Evolutionary conservation across 306 rosid species (phyloP), one percentile per base, ranked within the genome.

Genomic region (Sophora flavescens): DNA sequence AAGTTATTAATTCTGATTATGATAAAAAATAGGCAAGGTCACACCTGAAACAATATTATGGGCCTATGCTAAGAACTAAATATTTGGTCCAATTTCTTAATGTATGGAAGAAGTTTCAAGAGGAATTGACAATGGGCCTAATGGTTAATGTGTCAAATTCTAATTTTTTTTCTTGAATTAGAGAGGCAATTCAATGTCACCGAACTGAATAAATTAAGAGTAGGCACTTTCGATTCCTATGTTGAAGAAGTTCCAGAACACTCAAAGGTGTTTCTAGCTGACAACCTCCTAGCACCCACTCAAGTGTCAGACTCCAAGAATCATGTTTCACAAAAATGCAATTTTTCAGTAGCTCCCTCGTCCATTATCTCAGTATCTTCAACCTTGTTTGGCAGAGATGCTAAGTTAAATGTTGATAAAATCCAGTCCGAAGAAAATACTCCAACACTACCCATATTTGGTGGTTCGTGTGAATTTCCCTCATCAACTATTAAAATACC

Each of bases 191-290:
- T n/a, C n/a, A n/a, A n/a, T n/a, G n/a, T n/a, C n/a, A n/a, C n/a
- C n/a, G n/a, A n/a, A n/a, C n/a, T n/a, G n/a, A n/a, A n/a, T n/a
- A n/a, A n/a, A n/a, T n/a, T n/a, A n/a, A n/a, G n/a, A 48, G 85
- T 87, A 76, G 85, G 78, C 52, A 53, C 71, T 74, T 70, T 26
- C 56, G 84, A 72, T 77, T 75, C 74, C 66, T 76, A 30, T 42
- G 7, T 72, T 68, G 80, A 86, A 76, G 79, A 77, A 32, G 69
- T 65, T 62, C 60, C 82, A 30, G 83, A 80, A 75, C 78, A 73
- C 57, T 73, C 88, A 45, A n/a, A n/a, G n/a, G 83, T 90, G 59
- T 79, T 83, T 26, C 5, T 52, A 63, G 75, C 81, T 57, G 88
- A 59, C 48, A 76, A 83, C 75, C 64, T 56, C 78, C 77, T 9